Conservation (phyloP, 768 basidiomycete genomes). For the Lactarius trivialis region DNA sequence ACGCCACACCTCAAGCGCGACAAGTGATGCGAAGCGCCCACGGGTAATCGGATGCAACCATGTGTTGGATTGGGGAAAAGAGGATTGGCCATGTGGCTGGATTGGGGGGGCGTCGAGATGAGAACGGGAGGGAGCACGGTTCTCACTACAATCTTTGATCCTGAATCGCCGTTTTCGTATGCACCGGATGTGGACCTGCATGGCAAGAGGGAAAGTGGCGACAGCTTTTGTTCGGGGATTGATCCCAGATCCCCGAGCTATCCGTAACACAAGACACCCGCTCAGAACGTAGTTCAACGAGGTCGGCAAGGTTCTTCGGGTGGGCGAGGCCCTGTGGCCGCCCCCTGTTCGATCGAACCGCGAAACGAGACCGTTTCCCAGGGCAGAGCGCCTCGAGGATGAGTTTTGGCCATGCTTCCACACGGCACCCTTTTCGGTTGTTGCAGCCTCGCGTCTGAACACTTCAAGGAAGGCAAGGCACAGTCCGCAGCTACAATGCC, state of each 20-base stretch:
- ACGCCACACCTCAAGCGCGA: background rate
- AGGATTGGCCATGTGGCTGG: background rate
- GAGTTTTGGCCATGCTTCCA: constrained; percentile 33
- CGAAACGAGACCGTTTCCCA: constrained; percentile 25
- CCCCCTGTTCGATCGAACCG: too few species aligned
- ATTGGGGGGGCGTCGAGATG: background rate
- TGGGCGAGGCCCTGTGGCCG: too few species aligned
- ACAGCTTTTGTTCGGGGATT: too few species aligned
- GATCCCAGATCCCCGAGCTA: too few species aligned
- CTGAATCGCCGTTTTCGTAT: too few species aligned
- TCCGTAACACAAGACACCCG: too few species aligned
- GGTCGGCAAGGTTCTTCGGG: too few species aligned
- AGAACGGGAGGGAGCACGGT: background rate
- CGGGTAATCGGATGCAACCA: background rate
- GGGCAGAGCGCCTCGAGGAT: constrained; percentile 26
- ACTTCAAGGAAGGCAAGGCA: constrained; percentile 27
- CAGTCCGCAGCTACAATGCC: constrained; percentile 24
- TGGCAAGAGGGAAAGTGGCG: too few species aligned
- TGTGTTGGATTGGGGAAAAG: background rate
- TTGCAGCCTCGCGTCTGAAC: constrained; percentile 29
- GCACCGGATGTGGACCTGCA: too few species aligned
- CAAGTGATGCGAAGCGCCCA: background rate
- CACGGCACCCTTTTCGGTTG: constrained; percentile 29
- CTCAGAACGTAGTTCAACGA: too few species aligned
- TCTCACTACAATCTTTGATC: too few species aligned